phyloP scores from a whole-genome alignment of 2,329 filamentous ascomycete genomes.

The Aspergillus ochraceoroseus region DNA sequence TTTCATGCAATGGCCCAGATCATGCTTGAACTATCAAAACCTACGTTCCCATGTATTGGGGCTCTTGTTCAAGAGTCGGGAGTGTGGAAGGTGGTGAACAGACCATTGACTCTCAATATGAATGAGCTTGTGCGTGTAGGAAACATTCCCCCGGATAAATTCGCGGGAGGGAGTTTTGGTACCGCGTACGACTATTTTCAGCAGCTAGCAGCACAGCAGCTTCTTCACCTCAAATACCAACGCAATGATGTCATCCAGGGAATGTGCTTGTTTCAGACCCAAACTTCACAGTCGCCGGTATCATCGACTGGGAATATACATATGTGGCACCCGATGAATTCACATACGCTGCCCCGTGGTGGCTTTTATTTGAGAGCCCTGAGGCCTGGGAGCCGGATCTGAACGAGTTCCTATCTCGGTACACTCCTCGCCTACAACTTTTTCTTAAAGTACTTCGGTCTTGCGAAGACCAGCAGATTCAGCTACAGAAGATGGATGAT shows the following conservation, averaged over 20 bases:
- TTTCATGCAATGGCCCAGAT: conserved; percentile 28
- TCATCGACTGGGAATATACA: conserved; percentile 2
- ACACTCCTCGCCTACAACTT: neutral
- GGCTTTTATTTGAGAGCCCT: neutral
- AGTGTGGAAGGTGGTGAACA: conserved; percentile 16
- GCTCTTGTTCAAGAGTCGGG: conserved; percentile 16
- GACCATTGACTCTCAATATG: conserved; percentile 28
- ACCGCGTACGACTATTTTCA: conserved; percentile 28
- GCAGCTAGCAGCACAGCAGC: conserved; percentile 24
- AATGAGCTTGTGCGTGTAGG: conserved; percentile 27
- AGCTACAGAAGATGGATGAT: neutral
- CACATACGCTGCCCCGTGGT: conserved; percentile 6
- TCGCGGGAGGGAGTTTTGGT: conserved; percentile 19
- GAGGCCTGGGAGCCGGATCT: conserved; percentile 1
- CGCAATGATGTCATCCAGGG: conserved; percentile 18
- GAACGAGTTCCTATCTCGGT: neutral
- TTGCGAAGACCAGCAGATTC: neutral
- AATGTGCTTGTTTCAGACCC: neutral
- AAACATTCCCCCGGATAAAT: conserved; percentile 18
- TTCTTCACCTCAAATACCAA: conserved; percentile 27
- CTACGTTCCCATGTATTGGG: conserved; percentile 26
- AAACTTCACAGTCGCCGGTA: neutral
- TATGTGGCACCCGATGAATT: conserved; percentile 4
- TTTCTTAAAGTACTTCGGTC: neutral
- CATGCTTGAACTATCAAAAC: conserved; percentile 26